Percentiles rank a stretch among this genome's conserved stretches.
These are phyloP conservation scores for Cryphonectria parasitica DNA, from an alignment of 2,329 filamentous ascomycete genomes.

Conservation along the genomic window DNA sequence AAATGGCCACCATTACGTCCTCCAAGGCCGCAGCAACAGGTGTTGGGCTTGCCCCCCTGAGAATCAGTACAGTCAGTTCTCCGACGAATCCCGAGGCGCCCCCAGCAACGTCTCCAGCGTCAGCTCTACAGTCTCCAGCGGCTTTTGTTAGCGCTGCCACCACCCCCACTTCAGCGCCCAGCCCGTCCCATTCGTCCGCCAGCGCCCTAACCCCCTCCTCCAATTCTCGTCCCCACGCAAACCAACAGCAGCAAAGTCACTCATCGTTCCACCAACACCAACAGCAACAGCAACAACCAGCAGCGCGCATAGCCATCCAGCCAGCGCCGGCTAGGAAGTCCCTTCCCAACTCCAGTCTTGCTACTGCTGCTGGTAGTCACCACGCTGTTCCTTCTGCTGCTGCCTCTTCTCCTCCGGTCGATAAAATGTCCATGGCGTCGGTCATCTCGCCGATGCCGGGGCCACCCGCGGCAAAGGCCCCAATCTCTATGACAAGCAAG, in stretches of 20 bases:
- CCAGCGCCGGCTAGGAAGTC: conserved; percentile 27
- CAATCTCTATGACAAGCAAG: conserved; percentile 71
- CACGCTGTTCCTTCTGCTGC: conserved; percentile 20
- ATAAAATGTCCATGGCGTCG: conserved; percentile 54
- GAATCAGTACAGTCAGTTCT: conserved; percentile 22
- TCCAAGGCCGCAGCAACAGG: conserved; percentile 18
- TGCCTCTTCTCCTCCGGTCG: conserved; percentile 34
- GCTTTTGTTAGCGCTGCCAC: conserved; percentile 21
- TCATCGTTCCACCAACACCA: background rate
- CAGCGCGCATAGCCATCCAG: conserved; percentile 22
- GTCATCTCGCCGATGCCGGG: conserved; percentile 48
- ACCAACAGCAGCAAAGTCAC: conserved; percentile 18
- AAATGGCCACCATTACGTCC: conserved; percentile 19
- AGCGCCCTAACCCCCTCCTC: conserved; percentile 16
- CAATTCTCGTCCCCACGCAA: conserved; percentile 5
- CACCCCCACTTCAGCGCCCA: conserved; percentile 27
- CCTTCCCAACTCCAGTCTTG: conserved; percentile 20
- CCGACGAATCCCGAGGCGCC: conserved; percentile 25
- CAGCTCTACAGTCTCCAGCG: conserved; percentile 12
- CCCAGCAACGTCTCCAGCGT: conserved; percentile 8
- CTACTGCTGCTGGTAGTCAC: conserved; percentile 4
- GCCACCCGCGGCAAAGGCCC: conserved; percentile 46
- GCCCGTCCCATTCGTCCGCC: conserved; percentile 14
- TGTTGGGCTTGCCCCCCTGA: conserved; percentile 24
- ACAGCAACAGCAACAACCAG: conserved; percentile 15